A percentile compares a stretch with the other conserved stretches of the same genome.
Evolutionary conservation across 2,329 filamentous ascomycete species (phyloP).

Genomic region (Fusarium setosum): DNA sequence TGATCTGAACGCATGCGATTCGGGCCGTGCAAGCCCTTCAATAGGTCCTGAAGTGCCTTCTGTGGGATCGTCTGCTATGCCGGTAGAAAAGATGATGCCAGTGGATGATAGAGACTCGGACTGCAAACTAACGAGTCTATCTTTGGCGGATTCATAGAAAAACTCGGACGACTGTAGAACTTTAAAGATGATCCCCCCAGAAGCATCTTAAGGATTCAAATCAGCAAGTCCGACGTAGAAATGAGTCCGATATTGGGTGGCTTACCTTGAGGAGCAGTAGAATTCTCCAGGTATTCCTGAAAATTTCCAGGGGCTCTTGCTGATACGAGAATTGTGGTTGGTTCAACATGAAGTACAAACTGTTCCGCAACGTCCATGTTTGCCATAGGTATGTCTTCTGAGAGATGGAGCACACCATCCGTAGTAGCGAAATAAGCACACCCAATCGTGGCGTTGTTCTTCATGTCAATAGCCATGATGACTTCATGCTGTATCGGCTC

Average conservation of each 20-base stretch:
- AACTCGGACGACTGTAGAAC: constrained; percentile 80
- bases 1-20: constrained; percentile 68
- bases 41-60: constrained; percentile 49
- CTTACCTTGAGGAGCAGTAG: constrained; percentile 19
- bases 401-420: constrained; percentile 77
- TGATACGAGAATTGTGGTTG: constrained; percentile 66
- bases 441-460: constrained; percentile 76
- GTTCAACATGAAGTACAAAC: constrained; percentile 64
- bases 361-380: constrained; percentile 77
- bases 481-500: constrained; percentile 61
- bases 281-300: constrained; percentile 43
- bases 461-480: constrained; percentile 84
- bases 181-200: constrained; percentile 61
- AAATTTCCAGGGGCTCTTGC: constrained; percentile 58
- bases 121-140: constrained; percentile 66
- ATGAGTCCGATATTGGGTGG: not conserved
- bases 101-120: constrained; percentile 17
- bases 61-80: constrained; percentile 5
- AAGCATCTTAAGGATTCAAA: not conserved
- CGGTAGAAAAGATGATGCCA: constrained; percentile 35
- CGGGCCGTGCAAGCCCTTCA: constrained; percentile 52
- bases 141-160: constrained; percentile 72
- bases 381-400: constrained; percentile 79
- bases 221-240: not conserved
- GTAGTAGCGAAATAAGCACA: constrained; percentile 84